Evolutionary conservation across 2,329 filamentous ascomycete species (phyloP), one percentile per base, ranked within the genome.

Genomic region (Rhytidhysteron rufulum): DNA sequence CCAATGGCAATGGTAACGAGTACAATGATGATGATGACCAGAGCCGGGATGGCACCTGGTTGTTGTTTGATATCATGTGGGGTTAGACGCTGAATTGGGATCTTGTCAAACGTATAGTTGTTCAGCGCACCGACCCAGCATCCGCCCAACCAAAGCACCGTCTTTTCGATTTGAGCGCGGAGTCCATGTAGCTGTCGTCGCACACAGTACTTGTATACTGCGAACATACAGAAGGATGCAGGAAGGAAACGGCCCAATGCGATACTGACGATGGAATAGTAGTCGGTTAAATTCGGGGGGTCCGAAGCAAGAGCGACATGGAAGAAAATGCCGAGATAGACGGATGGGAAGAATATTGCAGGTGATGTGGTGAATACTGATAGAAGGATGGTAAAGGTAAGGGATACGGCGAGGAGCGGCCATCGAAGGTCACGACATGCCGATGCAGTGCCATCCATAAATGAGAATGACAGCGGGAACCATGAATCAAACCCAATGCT

Each of bases 51-150:
- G 1, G 91, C 93, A 6, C 93, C 93, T 0, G 93, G 91, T 58
- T 98, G 89, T 52, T 89, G 84, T 34, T 85, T 71, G 31, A 98
- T 80, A 58, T 98, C 93, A 60, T 94, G 88, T 0, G 84, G 82
- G 7, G 87, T 97, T n/a, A 98, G 75, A 2, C 93, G 84, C 63
- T 89, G 82, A 50, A 98, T 93, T 0, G 93, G 93, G 45, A 98
- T 96, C 67, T 87, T 85, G 54, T 88, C 86, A 57, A 98, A 88
- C 0, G 93, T 97, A 66, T 96, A 94, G 67, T 97, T 97, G 57
- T 91, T 91, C 50, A 98, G 69, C 1, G 88, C 84, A 13, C 90
- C 93, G 29, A 96, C 80, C 85, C 94, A 98, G 58, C 86, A 89
- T 6, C 82, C 84, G 1, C 90, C 90, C 1, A 98, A 73, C 85